A percentile compares a stretch with the other conserved stretches of the same genome.
Evolutionary conservation across 257 asterid species (phyloP).

Genomic region (Solanum appendiculatum): DNA sequence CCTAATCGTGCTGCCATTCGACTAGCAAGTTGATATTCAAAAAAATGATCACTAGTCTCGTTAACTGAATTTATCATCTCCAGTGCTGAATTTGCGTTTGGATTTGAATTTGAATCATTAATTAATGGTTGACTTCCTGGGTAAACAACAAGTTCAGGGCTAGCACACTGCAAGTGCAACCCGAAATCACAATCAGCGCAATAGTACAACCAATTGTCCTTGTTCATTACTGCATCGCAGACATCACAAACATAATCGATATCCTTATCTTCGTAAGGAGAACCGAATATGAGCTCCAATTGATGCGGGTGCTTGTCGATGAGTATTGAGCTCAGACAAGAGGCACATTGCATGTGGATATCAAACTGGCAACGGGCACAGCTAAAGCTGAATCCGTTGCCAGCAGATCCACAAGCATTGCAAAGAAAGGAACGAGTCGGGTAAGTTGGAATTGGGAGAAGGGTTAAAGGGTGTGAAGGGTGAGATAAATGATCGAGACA

Average conservation of each 20-base stretch:
- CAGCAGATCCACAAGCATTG: conserved; percentile 11
- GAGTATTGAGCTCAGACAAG: background rate
- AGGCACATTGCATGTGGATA: conserved; percentile 18
- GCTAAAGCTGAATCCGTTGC: conserved; percentile 8
- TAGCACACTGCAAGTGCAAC: conserved; percentile 9
- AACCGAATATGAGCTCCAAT: conserved; percentile 2
- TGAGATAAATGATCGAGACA: conserved; percentile 22
- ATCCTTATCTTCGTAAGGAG: background rate
- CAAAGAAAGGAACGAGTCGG: background rate
- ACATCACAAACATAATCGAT: conserved; percentile 1
- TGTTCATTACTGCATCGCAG: background rate
- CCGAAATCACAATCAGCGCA: conserved; percentile 16
- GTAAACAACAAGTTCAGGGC: background rate
- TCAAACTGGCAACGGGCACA: conserved; percentile 24
- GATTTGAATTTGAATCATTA: too few species aligned
- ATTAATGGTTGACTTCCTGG: background rate
- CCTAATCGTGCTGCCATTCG: background rate
- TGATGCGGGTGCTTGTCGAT: conserved; percentile 9
- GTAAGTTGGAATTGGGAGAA: conserved; percentile 21
- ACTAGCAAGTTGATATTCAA: background rate
- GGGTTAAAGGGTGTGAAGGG: conserved; percentile 20
- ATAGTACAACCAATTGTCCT: conserved; percentile 8
- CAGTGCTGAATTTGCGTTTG: background rate
- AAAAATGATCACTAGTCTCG: background rate
- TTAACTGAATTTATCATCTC: background rate